Percentiles rank a stretch among this genome's conserved stretches.
Conservation (phyloP, 2,329 filamentous ascomycete species). For the Fusarium brevicatenulatum region DNA sequence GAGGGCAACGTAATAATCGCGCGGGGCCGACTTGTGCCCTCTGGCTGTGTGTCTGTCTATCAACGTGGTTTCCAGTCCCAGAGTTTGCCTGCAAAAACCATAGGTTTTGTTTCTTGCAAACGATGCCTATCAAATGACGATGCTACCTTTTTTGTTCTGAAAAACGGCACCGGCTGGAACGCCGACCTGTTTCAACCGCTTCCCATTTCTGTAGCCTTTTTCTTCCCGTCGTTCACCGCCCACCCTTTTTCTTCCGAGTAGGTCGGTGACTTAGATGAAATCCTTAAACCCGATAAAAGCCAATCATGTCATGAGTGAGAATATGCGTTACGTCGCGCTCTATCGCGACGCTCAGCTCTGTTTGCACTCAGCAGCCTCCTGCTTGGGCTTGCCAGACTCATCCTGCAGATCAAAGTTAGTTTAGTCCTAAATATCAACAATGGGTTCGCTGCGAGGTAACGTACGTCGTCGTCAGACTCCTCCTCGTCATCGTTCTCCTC, state of each 20-base stretch:
- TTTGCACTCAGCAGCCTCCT: conserved; percentile 95
- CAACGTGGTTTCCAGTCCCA: conserved; percentile 42
- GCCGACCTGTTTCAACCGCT: conserved; percentile 43
- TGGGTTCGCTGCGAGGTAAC: conserved; percentile 35
- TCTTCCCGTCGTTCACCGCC: conserved; percentile 38
- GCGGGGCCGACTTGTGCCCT: conserved; percentile 40
- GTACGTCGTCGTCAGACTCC: conserved; percentile 81
- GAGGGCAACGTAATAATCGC: conserved; percentile 41
- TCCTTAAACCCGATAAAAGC: conserved; percentile 37
- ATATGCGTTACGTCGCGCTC: conserved; percentile 46
- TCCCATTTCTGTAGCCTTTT: conserved; percentile 45
- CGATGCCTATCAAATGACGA: conserved; percentile 45
- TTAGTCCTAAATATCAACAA: background rate
- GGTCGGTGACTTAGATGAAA: conserved; percentile 40
- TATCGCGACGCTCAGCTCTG: conserved; percentile 74
- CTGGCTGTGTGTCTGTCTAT: conserved; percentile 47
- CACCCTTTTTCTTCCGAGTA: conserved; percentile 32
- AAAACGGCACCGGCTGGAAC: conserved; percentile 43
- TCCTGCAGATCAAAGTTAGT: conserved; percentile 64
- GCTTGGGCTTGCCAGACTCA: conserved; percentile 88
- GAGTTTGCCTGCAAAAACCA: conserved; percentile 38
- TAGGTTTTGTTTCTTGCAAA: conserved; percentile 37
- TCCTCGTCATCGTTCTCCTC: conserved; percentile 87
- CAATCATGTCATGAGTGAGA: conserved; percentile 43
- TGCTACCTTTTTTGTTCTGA: conserved; percentile 39